Evolutionary conservation across 805 yeast species (phyloP).

Genomic region (Kodamaea kaohsiungensis): DNA sequence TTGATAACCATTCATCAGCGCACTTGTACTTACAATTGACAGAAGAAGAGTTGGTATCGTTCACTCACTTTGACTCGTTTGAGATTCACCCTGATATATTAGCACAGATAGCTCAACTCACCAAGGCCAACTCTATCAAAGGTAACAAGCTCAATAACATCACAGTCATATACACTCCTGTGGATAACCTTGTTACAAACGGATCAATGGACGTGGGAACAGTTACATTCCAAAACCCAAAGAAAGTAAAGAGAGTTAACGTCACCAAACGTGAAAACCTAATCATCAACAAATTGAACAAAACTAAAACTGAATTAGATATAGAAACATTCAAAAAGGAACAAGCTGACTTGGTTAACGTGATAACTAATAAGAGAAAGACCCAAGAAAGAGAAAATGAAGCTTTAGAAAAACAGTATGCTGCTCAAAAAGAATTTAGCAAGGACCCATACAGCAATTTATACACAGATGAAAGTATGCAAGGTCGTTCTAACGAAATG

Average conservation of each 20-base stretch:
- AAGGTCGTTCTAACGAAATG: slow-evolving; percentile 46
- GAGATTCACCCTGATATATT: slow-evolving; percentile 46
- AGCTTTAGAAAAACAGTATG: slow-evolving; percentile 37
- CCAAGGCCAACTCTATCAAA: slow-evolving; percentile 75
- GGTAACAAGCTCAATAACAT: slow-evolving; percentile 71
- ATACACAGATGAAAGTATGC: slow-evolving; percentile 46
- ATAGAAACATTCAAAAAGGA: slow-evolving; percentile 45
- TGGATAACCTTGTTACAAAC: slow-evolving; percentile 64
- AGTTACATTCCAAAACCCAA: slow-evolving; percentile 66
- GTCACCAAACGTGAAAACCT: slow-evolving; percentile 59
- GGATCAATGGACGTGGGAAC: slow-evolving; percentile 79
- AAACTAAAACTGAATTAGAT: slow-evolving; percentile 58
- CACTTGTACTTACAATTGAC: slow-evolving; percentile 68
- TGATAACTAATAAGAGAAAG: slow-evolving; percentile 40
- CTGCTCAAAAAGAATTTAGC: slow-evolving; percentile 40
- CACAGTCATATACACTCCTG: slow-evolving; percentile 72
- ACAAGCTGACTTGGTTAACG: slow-evolving; percentile 31
- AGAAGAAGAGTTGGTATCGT: slow-evolving; percentile 46
- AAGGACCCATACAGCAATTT: slow-evolving; percentile 43
- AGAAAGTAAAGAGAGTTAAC: slow-evolving; percentile 51
- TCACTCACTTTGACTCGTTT: slow-evolving; percentile 39
- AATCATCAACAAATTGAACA: slow-evolving; percentile 60
- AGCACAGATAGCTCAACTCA: slow-evolving; percentile 59
- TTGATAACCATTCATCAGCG: slow-evolving; percentile 73
- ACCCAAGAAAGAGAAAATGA: slow-evolving; percentile 35